Base-by-base conservation (phyloP, 2,329 filamentous ascomycete genomes). In the Colletotrichum simmondsii region DNA sequence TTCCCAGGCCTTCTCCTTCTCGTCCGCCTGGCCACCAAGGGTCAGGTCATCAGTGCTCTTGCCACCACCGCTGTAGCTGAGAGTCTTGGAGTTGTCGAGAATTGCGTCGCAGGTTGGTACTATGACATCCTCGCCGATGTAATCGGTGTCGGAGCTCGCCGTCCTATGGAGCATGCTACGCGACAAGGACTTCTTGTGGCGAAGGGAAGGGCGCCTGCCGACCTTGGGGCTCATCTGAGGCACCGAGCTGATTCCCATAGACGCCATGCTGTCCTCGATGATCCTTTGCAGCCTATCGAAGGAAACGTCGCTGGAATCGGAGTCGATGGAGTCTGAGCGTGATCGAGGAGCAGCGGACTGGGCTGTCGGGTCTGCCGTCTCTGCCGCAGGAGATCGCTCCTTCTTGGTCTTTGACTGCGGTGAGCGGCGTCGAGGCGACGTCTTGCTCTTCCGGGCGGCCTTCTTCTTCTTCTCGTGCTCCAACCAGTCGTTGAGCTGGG, bases 11-110 rank as follows among this genome's bases (percentile, higher is more conserved):
- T 87, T 89, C 72, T 96, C 94, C 79, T 93, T 94, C 37, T 89
- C 87, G 52, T 87, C 86, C 71, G 83, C 85, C 68, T 85, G 86
- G 63, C 83, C 84, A 57, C 83, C 79, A 3, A 84, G 80, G 5
- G 84, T 81, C 4, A 79, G 70, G 37, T 87, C 85, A 58, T 87
- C 85, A 32, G 81, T 80, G 4, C 80, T 78, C 24, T 80, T 79
- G 30, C 79, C 79, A 11, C 90, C 79, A 12, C 90, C 91, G 16
- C 86, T 88, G 79, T 97, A 97, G 63, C 92, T 91, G 77, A 98
- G 86, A 0, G 95, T 97, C 83, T 96, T 97, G 5, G 94, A 93
- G 79, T 98, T 98, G 83, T 98, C 96, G 24, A 98, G 87, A 58
- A 92, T 86, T 8, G 91, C 95, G 81, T 98, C 95, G 76, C 95